Conservation (phyloP, 192 early-diverging fungal genomes). For the Coemansia sp. region DNA sequence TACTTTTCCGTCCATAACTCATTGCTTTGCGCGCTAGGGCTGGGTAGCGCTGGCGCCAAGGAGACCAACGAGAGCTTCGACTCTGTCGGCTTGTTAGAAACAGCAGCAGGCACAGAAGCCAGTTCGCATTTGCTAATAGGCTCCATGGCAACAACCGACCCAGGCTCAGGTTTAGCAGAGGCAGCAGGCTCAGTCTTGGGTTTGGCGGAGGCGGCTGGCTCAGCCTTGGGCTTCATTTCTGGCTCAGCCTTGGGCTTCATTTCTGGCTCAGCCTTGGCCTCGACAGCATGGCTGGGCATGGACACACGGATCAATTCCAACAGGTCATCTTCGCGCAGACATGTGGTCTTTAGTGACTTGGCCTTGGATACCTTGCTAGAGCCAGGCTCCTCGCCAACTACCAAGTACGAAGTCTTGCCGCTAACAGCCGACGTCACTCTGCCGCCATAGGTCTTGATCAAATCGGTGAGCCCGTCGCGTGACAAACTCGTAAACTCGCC, state of each 20-base stretch:
- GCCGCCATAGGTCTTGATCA: constrained; percentile 88
- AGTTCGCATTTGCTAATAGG: not conserved
- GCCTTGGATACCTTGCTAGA: constrained; percentile 80
- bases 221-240: not conserved
- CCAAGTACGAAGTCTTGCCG: constrained; percentile 80
- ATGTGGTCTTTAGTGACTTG: constrained; percentile 62
- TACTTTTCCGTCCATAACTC: constrained; percentile 95
- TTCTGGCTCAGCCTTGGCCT: not conserved
- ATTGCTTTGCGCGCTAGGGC: constrained; percentile 3
- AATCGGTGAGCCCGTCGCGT: constrained; percentile 72
- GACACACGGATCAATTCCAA: constrained; percentile 73
- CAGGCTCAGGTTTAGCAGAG: not conserved
- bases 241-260: not conserved
- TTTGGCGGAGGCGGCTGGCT: not conserved
- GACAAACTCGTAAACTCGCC: constrained; percentile 80
- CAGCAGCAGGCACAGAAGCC: constrained; percentile 4
- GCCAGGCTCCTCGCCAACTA: constrained; percentile 87
- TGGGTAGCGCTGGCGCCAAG: not conserved
- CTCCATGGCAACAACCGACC: not conserved
- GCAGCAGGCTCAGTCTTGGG: not conserved
- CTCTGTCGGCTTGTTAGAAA: constrained; percentile 15
- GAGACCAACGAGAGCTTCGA: constrained; percentile 1
- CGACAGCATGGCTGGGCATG: not conserved
- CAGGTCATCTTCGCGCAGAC: constrained; percentile 81
- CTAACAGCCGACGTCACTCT: constrained; percentile 72